Evolutionary conservation across 2,329 filamentous ascomycete species (phyloP).

Genomic region (Helotiales sp.): DNA sequence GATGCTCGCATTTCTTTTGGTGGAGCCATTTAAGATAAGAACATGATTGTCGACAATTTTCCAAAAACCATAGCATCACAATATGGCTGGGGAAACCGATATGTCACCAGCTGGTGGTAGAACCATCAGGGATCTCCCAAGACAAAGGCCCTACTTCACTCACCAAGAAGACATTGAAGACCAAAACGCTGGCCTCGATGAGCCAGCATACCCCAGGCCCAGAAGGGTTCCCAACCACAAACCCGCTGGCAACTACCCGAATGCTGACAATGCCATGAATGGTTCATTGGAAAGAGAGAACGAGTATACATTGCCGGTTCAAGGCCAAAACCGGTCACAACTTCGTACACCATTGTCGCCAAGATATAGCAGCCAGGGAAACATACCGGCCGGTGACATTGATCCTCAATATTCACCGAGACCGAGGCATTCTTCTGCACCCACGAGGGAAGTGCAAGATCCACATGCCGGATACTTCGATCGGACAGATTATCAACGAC

Average conservation of each 20-base stretch:
- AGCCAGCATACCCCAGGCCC: background rate
- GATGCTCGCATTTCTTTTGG: background rate
- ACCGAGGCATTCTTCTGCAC: background rate
- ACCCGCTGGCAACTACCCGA: background rate
- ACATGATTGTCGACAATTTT: background rate
- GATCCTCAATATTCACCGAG: background rate
- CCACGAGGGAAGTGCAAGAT: background rate
- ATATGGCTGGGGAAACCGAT: constrained; percentile 10
- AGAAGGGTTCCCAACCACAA: background rate
- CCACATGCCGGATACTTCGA: background rate
- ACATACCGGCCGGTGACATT: background rate
- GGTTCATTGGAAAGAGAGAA: background rate
- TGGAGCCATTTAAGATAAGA: background rate
- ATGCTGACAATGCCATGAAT: background rate
- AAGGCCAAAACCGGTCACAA: background rate
- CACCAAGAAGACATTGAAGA: constrained; percentile 1
- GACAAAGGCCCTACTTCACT: background rate
- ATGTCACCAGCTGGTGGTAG: background rate
- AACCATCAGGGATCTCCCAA: constrained; percentile 8
- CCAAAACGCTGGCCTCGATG: background rate
- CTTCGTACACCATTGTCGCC: background rate
- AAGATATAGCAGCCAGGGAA: background rate
- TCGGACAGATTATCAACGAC: background rate
- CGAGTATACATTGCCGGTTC: too few relatives aligned
- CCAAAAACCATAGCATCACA: background rate